phyloP scores from a whole-genome alignment of 139 green algal genomes.

The Desmodesmus armatus region DNA sequence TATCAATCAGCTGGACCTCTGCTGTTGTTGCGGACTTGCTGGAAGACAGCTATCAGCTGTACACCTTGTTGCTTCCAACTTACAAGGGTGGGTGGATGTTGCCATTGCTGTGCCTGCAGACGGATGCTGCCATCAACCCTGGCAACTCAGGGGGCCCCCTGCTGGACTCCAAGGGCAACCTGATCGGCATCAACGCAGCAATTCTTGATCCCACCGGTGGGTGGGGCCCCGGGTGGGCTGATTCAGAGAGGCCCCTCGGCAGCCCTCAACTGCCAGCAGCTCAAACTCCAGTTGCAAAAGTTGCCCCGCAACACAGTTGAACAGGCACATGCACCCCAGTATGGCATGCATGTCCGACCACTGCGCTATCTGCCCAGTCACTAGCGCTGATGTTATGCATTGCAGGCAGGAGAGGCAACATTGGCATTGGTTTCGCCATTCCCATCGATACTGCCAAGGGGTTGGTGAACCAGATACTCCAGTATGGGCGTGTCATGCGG shows the following conservation, averaged over 20 bases:
- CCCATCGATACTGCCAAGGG: slow-evolving; percentile 78
- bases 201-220: slow-evolving; percentile 79
- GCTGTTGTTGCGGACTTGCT: too few relatives aligned
- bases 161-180: slow-evolving; percentile 53
- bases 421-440: slow-evolving; percentile 80
- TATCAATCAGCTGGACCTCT: too few relatives aligned
- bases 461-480: slow-evolving; percentile 73
- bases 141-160: slow-evolving; percentile 68
- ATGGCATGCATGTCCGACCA: too few relatives aligned
- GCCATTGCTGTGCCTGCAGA: too few relatives aligned
- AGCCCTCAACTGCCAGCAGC: too few relatives aligned
- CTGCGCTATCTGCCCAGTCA: too few relatives aligned
- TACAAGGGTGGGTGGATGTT: too few relatives aligned
- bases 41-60: too few relatives aligned
- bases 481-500: slow-evolving; percentile 63
- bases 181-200: slow-evolving; percentile 87
- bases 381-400: neutral
- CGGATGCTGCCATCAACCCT: slow-evolving; percentile 75
- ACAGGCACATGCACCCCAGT: neutral
- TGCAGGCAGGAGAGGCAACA: slow-evolving; percentile 26
- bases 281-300: too few relatives aligned
- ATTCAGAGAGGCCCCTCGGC: neutral
- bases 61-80: too few relatives aligned
- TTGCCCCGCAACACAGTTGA: neutral
- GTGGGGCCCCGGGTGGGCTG: slow-evolving; percentile 6